These are phyloP conservation scores for Skeletonema tropicum DNA, from an alignment of 108 stramenopile species.

Conservation along the genomic window DNA sequence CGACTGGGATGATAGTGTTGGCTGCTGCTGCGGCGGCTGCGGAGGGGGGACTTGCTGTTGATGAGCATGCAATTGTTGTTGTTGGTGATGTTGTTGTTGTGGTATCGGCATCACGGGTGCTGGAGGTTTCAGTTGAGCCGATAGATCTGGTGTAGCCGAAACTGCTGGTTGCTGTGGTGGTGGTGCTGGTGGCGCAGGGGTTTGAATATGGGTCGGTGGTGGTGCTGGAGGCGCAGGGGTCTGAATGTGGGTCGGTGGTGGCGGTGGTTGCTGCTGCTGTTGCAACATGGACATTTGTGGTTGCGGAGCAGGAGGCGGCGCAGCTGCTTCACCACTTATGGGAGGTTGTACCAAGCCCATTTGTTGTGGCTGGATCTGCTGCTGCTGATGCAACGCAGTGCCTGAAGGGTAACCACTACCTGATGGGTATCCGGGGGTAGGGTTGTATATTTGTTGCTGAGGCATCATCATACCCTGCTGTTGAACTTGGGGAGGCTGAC, in stretches of 20 bases:
- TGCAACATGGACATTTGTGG: background rate
- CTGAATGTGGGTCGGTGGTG: background rate
- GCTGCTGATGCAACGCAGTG: conserved; percentile 37
- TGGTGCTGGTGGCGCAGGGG: background rate
- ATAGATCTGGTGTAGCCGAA: background rate
- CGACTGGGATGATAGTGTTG: conserved; percentile 26
- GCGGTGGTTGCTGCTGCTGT: background rate
- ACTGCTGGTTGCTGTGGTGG: background rate
- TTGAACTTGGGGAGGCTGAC: background rate
- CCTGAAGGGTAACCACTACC: conserved; percentile 18
- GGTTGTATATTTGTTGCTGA: conserved; percentile 35
- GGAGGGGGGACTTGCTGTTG: conserved; percentile 39
- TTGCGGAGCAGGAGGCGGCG: background rate
- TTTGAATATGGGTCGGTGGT: background rate
- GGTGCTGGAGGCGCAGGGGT: background rate
- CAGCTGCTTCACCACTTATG: background rate
- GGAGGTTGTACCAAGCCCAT: background rate
- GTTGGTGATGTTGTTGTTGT: conserved; percentile 18
- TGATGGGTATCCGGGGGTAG: conserved; percentile 20
- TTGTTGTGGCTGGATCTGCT: conserved; percentile 11
- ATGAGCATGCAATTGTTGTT: conserved; percentile 23
- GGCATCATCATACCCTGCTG: conserved; percentile 24
- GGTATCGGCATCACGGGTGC: background rate
- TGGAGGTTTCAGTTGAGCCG: background rate
- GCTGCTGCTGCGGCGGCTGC: conserved; percentile 33